Conservation (phyloP, 352 stramenopile species). For the Phytophthora fragariae region DNA sequence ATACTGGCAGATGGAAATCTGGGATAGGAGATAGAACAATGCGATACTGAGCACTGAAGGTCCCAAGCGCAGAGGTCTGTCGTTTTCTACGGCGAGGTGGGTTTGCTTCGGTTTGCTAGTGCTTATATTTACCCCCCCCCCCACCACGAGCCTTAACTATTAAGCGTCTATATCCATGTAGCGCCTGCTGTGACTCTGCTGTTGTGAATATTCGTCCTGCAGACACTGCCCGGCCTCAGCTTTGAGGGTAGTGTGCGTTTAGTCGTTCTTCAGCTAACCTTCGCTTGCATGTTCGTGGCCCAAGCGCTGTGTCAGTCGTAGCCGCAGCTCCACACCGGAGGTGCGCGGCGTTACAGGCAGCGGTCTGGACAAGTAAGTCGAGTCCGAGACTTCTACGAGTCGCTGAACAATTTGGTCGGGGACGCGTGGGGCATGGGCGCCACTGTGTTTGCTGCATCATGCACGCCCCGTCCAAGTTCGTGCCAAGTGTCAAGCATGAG, state of each 20-base stretch:
- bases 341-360: not conserved
- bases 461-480: not conserved
- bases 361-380: not conserved
- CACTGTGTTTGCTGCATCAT: not conserved
- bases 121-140: not conserved
- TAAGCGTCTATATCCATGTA: not conserved
- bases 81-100: not conserved
- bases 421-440: not conserved
- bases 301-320: not conserved
- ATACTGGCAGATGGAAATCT: conserved; percentile 3
- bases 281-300: not conserved
- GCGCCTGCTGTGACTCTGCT: not conserved
- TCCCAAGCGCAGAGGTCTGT: not conserved
- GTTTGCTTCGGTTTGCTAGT: too few species aligned
- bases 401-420: not conserved
- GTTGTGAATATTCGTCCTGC: not conserved
- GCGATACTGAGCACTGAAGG: not conserved
- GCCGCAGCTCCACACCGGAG: not conserved
- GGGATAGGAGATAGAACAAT: not conserved
- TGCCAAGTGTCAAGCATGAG: not conserved
- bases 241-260: not conserved
- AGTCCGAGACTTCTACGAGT: not conserved
- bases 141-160: not conserved
- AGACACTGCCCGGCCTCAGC: not conserved
- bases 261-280: not conserved